These are phyloP conservation scores for Rhytidhysteron rufulum DNA, from an alignment of 2,329 filamentous ascomycete species.

Conservation along the genomic window DNA sequence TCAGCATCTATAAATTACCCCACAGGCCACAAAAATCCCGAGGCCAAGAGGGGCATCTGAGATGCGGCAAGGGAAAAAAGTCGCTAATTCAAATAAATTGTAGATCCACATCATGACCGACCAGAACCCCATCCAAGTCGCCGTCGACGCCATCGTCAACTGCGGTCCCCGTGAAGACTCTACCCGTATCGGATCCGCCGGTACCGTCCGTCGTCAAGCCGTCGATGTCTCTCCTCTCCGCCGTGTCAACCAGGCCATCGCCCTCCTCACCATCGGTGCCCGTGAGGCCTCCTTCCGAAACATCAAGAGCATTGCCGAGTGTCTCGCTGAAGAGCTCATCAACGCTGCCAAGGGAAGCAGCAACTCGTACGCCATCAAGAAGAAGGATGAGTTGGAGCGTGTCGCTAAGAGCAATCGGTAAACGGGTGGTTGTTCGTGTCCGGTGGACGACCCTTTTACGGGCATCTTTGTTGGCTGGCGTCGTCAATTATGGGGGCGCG, in stretches of 20 bases:
- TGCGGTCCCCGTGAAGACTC: conserved; percentile 99
- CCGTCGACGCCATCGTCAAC: conserved; percentile 99
- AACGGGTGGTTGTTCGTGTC: conserved; percentile 46
- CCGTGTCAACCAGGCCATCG: conserved; percentile 99
- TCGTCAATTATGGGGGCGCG: conserved; percentile 30
- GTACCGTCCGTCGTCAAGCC: conserved; percentile 99
- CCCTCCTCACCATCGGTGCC: conserved; percentile 97
- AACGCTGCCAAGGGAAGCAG: conserved; percentile 99
- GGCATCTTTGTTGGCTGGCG: too few relatives aligned
- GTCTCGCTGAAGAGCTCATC: conserved; percentile 99
- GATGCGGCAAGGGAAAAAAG: too few relatives aligned
- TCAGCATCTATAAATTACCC: neutral
- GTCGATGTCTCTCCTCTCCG: conserved; percentile 99
- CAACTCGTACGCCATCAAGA: conserved; percentile 99
- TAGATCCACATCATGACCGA: conserved; percentile 99
- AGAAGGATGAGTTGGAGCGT: conserved; percentile 99
- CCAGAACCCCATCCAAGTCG: conserved; percentile 99
- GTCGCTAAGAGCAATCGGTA: conserved; percentile 99
- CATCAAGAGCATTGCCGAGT: conserved; percentile 99
- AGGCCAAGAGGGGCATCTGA: too few relatives aligned
- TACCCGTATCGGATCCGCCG: conserved; percentile 98
- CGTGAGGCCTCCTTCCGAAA: conserved; percentile 99
- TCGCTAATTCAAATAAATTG: too few relatives aligned
- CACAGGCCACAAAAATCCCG: too few relatives aligned
- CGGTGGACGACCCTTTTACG: conserved; percentile 11